Evolutionary conservation across 768 basidiomycete species (phyloP), one percentile per base, ranked within the genome.

Genomic region (Podaxis sp.): DNA sequence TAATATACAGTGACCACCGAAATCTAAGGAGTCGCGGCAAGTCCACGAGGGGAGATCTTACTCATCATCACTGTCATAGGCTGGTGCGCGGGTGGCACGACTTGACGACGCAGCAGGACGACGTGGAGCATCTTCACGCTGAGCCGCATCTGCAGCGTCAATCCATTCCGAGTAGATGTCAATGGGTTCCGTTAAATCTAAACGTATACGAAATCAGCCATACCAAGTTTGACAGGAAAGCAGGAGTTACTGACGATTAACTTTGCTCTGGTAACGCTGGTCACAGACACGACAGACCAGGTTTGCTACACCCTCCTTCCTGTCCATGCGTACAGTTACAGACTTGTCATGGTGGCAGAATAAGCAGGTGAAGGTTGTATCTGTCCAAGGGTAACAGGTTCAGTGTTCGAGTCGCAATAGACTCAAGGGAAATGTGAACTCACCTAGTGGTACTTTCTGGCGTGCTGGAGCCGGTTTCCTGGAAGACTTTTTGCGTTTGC

Each of bases 91-190:
- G 32, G 69, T 69, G n/a, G 78, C 78, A 67, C 86, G 69, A 76
- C 85, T 74, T 69, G 87, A 75, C 0, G 90, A 91, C 2, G 86
- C 79, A 27, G 79, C 74, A 2, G 83, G 79, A 46, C 86, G 82
- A 40, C 84, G 83, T 25, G 76, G 78, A 14, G 82, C 82, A 16
- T 82, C 83, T 52, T 88, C 85, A 61, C 77, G 82, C 70, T 91
- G 88, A 36, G 90, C 91, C 7, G 89, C 87, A 70, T 93, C 91
- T 5, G 90, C 89, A 52, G 91, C 91, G 70, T 93, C 91, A 63
- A 93, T 91, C 92, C 92, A 94, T 69, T 92, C 90, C 5, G 91
- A 92, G 71, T 93, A 94, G 32, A 94, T 90, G 72, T 94, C 92
- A 59, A 94, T 86, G 14, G 92, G 84, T 65, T 93, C 92, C 1